phyloP scores from a whole-genome alignment of 129 eudicot genomes.

The Solidago caesia region DNA sequence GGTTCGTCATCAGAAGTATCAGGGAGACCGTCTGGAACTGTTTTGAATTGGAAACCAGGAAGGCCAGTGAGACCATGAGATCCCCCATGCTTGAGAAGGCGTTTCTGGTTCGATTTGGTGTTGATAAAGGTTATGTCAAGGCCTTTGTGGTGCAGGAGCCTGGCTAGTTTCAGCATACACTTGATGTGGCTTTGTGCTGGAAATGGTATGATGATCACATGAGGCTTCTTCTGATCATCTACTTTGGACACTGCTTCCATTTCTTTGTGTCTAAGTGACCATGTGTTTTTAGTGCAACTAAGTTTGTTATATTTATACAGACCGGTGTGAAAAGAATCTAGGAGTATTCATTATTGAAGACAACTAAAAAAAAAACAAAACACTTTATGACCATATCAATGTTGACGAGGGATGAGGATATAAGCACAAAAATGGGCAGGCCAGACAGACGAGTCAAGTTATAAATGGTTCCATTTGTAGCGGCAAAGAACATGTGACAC shows the following conservation, averaged over 20 bases:
- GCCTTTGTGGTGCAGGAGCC: constrained; percentile 14
- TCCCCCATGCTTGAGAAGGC: neutral
- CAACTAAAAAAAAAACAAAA: too few species aligned
- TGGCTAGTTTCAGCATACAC: constrained; percentile 17
- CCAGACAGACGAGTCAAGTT: too few species aligned
- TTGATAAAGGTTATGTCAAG: constrained; percentile 7
- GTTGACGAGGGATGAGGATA: too few species aligned
- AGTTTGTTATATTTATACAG: neutral
- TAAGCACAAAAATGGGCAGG: too few species aligned
- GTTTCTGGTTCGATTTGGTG: neutral
- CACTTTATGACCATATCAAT: too few species aligned
- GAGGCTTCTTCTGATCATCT: constrained; percentile 18
- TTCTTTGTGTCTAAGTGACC: neutral
- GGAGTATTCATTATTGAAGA: too few species aligned
- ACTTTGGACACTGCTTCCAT: neutral
- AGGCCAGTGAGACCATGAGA: neutral
- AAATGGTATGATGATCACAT: constrained; percentile 28
- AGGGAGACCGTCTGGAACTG: constrained; percentile 3
- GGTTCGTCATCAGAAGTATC: neutral
- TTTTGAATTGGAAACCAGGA: constrained; percentile 6
- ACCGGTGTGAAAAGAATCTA: neutral
- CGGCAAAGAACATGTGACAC: too few species aligned
- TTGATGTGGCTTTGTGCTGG: constrained; percentile 38
- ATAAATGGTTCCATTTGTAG: too few species aligned
- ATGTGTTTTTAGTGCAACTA: neutral